A percentile compares a stretch with the other conserved stretches of the same genome.
Evolutionary conservation across 139 green algal genomes (phyloP).

Genomic region (Asterochloris erici): DNA sequence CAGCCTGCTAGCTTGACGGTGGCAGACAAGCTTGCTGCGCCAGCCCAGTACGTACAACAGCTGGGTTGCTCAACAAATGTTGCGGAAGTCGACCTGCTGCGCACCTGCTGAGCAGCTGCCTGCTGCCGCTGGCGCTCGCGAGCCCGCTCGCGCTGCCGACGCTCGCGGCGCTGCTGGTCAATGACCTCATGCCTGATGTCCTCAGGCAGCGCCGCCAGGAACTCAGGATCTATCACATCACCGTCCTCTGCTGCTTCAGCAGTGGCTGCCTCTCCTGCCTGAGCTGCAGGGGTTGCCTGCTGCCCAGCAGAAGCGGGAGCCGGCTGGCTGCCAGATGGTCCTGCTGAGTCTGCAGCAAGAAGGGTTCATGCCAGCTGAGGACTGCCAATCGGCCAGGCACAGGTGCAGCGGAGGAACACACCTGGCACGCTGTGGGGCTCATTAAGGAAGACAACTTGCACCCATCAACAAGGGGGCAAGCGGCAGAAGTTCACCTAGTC

Average conservation of each 20-base stretch:
- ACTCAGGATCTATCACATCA: slow-evolving; percentile 84
- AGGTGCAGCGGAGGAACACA: too few relatives aligned
- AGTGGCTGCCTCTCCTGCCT: slow-evolving; percentile 5
- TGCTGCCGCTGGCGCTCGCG: neutral
- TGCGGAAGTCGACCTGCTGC: neutral
- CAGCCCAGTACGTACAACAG: neutral
- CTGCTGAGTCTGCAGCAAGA: neutral
- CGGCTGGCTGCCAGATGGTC: slow-evolving; percentile 1
- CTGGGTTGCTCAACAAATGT: neutral
- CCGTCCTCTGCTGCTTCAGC: slow-evolving; percentile 29
- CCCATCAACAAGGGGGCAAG: too few relatives aligned
- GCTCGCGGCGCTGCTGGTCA: slow-evolving; percentile 61
- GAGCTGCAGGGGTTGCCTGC: neutral
- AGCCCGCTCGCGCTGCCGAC: slow-evolving; percentile 15
- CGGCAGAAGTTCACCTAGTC: too few relatives aligned
- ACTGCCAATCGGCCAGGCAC: too few relatives aligned
- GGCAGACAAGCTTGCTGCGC: neutral
- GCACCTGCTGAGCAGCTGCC: slow-evolving; percentile 1
- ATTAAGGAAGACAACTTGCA: too few relatives aligned
- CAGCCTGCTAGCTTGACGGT: neutral
- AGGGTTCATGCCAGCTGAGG: too few relatives aligned
- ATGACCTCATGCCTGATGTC: slow-evolving; percentile 92
- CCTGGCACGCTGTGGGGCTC: too few relatives aligned
- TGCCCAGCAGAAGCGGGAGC: slow-evolving; percentile 13
- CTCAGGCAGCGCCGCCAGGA: slow-evolving; percentile 87